Evolutionary conservation across 768 basidiomycete genomes (phyloP).

Genomic region (Lactarius evosmus): DNA sequence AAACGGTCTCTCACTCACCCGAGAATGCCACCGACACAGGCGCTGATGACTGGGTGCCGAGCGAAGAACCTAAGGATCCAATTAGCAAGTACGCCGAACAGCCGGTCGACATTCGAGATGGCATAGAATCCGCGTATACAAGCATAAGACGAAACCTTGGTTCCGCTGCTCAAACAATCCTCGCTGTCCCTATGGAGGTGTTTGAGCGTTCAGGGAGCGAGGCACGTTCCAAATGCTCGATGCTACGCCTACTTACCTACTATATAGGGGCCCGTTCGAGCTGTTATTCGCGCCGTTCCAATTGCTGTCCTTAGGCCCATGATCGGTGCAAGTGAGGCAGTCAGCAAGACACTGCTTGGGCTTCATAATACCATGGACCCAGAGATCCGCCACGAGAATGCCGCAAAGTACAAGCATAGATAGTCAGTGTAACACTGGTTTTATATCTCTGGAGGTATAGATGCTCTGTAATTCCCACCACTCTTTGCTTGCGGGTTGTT

Average conservation of each 20-base stretch:
- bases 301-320: constrained; percentile 96
- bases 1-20: constrained; percentile 50
- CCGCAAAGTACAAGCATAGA: constrained; percentile 91
- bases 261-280: constrained; percentile 80
- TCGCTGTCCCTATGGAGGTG: constrained; percentile 99
- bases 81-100: constrained; percentile 93
- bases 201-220: constrained; percentile 92
- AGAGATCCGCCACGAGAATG: constrained; percentile 72
- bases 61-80: constrained; percentile 49
- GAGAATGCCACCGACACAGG: constrained; percentile 30
- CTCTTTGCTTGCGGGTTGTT: background rate
- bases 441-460: constrained; percentile 5
- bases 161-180: constrained; percentile 95
- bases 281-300: constrained; percentile 94
- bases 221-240: constrained; percentile 44
- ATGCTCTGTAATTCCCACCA: background rate
- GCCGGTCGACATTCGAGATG: constrained; percentile 78
- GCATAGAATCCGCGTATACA: constrained; percentile 87
- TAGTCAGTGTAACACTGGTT: constrained; percentile 33
- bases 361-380: constrained; percentile 93
- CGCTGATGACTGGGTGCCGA: constrained; percentile 39
- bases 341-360: constrained; percentile 92
- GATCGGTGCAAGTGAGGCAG: constrained; percentile 97
- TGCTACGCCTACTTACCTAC: constrained; percentile 6
- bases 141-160: constrained; percentile 83